Percentiles rank a stretch among this genome's conserved stretches.
phyloP scores from a whole-genome alignment of 2,329 filamentous ascomycete genomes.

The Hypocreales sp. region DNA sequence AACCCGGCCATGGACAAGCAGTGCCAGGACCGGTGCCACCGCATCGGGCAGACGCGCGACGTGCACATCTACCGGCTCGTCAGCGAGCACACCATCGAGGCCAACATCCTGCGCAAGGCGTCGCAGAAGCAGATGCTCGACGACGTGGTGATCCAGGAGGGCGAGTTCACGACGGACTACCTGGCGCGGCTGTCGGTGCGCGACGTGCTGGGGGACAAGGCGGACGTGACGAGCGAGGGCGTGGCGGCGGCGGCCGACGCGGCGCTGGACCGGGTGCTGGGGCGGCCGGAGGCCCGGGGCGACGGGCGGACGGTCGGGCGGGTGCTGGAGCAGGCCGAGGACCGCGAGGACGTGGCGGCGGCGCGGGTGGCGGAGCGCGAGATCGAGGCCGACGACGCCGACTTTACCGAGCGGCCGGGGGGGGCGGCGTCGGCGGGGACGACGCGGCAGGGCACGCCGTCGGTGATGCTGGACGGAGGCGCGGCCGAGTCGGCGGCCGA shows the following conservation, averaged over 20 bases:
- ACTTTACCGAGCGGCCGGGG: conserved; percentile 57
- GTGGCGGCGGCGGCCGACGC: conserved; percentile 62
- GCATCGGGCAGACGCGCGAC: conserved; percentile 92
- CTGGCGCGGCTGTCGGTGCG: conserved; percentile 66
- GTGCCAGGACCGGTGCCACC: conserved; percentile 92
- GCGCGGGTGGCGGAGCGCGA: conserved; percentile 82
- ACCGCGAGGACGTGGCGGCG: conserved; percentile 79
- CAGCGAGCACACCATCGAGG: conserved; percentile 89
- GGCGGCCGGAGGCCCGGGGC: conserved; percentile 43
- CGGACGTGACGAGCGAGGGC: conserved; percentile 29
- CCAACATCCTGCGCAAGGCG: conserved; percentile 90
- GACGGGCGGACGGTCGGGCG: conserved; percentile 47
- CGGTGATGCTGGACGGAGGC: conserved; percentile 14
- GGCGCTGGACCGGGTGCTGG: conserved; percentile 76
- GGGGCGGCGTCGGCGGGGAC: conserved; percentile 29
- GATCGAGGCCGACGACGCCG: conserved; percentile 69
- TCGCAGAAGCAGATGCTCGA: conserved; percentile 97
- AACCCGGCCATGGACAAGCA: conserved; percentile 99
- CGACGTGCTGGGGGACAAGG: conserved; percentile 49
- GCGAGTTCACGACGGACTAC: conserved; percentile 93
- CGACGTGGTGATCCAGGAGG: conserved; percentile 95
- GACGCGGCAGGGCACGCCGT: conserved; percentile 35
- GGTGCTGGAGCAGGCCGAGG: conserved; percentile 79
- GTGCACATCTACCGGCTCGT: conserved; percentile 95
- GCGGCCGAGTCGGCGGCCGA: conserved; percentile 26